Percentiles rank a stretch among this genome's conserved stretches.
These are phyloP conservation scores for Furcasterigmium sp. DNA, from an alignment of 2,329 filamentous ascomycete genomes.

Conservation along the genomic window DNA sequence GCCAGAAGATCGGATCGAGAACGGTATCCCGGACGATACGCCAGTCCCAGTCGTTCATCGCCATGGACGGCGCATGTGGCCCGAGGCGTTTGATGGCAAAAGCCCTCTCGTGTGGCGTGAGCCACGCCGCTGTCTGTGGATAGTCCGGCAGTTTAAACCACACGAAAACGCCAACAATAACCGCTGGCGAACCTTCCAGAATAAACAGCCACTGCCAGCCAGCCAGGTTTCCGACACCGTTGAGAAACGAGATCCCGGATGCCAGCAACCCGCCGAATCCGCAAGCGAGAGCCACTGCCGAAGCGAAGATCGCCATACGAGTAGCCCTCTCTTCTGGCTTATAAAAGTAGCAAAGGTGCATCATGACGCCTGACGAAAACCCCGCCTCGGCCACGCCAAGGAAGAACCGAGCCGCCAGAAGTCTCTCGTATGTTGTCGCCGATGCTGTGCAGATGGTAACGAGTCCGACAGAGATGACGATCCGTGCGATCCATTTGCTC, in stretches of 20 bases:
- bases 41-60: slow-evolving; percentile 19
- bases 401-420: slow-evolving; percentile 40
- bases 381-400: slow-evolving; percentile 45
- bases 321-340: slow-evolving; percentile 52
- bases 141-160: slow-evolving; percentile 23
- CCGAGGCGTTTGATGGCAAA: slow-evolving; percentile 24
- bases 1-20: slow-evolving; percentile 23
- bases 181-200: slow-evolving; percentile 21
- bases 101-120: slow-evolving; percentile 22
- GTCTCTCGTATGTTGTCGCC: slow-evolving; percentile 37
- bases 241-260: slow-evolving; percentile 38
- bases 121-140: slow-evolving; percentile 22
- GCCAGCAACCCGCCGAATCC: slow-evolving; percentile 59
- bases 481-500: slow-evolving; percentile 23
- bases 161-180: slow-evolving; percentile 20
- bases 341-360: slow-evolving; percentile 59
- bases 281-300: slow-evolving; percentile 48
- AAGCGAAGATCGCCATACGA: slow-evolving; percentile 54
- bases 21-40: slow-evolving; percentile 20
- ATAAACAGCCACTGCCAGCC: slow-evolving; percentile 11
- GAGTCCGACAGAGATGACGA: slow-evolving; percentile 40
- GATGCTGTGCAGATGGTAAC: slow-evolving; percentile 42
- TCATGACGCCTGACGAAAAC: slow-evolving; percentile 47
- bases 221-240: slow-evolving; percentile 6
- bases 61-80: slow-evolving; percentile 21